Conservation (phyloP, 2,329 filamentous ascomycete genomes). For the Pleomassaria siparia region DNA sequence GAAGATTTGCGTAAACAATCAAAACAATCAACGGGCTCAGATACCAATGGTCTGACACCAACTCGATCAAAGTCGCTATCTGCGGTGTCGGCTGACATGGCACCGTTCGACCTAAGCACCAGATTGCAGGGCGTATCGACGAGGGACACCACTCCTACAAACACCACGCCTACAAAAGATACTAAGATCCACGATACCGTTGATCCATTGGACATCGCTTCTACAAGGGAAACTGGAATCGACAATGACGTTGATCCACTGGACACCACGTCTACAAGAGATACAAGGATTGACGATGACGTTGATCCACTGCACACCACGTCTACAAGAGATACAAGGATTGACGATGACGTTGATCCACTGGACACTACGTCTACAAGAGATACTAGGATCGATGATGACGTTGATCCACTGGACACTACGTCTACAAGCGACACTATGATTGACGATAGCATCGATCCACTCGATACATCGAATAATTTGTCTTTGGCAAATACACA, state of each 20-base stretch:
- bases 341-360: too few species aligned
- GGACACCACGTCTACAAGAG: too few species aligned
- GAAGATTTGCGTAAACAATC: slow-evolving; percentile 13
- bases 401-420: neutral
- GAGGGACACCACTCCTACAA: neutral
- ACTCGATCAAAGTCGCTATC: slow-evolving; percentile 39
- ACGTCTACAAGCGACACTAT: neutral
- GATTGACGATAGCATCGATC: neutral
- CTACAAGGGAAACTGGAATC: too few species aligned
- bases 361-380: too few species aligned
- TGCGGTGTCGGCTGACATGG: slow-evolving; percentile 28
- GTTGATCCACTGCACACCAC: too few species aligned
- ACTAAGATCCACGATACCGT: neutral
- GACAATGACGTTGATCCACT: too few species aligned
- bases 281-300: too few species aligned
- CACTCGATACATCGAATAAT: slow-evolving; percentile 15
- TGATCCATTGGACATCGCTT: slow-evolving; percentile 10
- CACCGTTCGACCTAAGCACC: slow-evolving; percentile 25
- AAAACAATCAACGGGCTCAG: slow-evolving; percentile 6
- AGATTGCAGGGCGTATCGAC: slow-evolving; percentile 19
- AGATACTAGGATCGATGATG: too few species aligned
- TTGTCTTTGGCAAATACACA: slow-evolving; percentile 34
- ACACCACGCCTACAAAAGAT: neutral
- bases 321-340: too few species aligned
- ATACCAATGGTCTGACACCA: slow-evolving; percentile 23